Base-by-base conservation (phyloP, 2,329 filamentous ascomycete genomes). In the Pseudogymnoascus sp. region DNA sequence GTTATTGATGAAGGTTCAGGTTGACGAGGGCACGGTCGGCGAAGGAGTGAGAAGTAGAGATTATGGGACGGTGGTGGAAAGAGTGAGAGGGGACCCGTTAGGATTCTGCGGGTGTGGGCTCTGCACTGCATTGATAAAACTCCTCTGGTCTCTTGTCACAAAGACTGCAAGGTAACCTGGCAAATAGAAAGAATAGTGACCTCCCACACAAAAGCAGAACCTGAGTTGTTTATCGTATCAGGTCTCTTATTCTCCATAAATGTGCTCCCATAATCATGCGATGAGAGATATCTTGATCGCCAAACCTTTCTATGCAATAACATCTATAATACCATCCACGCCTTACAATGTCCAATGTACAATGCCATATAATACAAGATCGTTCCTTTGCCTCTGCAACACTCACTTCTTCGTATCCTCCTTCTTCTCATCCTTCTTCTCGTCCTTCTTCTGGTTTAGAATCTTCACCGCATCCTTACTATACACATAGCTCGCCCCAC, bases 401-500 rank as follows among this genome's bases (percentile, higher is more conserved):
- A 56, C 25, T 56, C 28, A 56, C 8, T 56, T 31, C 59, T 60
- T 60, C 14, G 34, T 25, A 25, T 40, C 59, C 38, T 60, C 59
- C 59, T 60, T n/a, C 18, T 11, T 42, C 40, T 60, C 61, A 28
- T 65, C 28, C 42, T 65, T 18, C 31, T 44, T 62, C 38, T 62
- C 36, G 10, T 64, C 62, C 23, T 68, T 66, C 36, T 64, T 37
- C 62, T 79, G 76, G 12, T 74, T 78, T 44, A 97, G 74, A 63
- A 97, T 97, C 75, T 89, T 96, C 34, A 97, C 93, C 0, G 92
- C 93, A 70, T 96, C 89, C 74, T 95, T 96, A 68, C 86, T 90
- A 73, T 89, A 96, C 5, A 96, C 82, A 74, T 99, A 99, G 75
- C 93, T 96, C 12, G 93, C 81, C 6, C 95, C 95, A 66, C 92